Evolutionary conservation across 495 filamentous ascomycete genomes (phyloP), one percentile per base, ranked within the genome.

Genomic region (Talaromyces borbonicus): DNA sequence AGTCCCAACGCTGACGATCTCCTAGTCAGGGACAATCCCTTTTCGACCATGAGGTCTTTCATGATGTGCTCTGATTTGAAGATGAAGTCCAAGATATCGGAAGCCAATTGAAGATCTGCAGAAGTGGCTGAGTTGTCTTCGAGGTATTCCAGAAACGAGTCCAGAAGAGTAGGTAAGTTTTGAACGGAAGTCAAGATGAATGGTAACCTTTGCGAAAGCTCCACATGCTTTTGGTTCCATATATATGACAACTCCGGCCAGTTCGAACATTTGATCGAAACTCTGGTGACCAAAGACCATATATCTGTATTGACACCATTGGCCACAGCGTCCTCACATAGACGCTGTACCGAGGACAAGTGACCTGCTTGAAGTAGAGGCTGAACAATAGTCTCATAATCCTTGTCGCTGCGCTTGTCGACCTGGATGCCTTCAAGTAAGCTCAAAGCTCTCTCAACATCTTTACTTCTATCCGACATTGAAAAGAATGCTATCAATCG

Each of bases 381-480:
- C 22, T 45, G 46, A 14, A 55, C 50, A 32, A 71, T 53, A 37
- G 58, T 47, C 16, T 55, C 44, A 49, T 69, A 77, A 52, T 74
- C 64, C 5, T 58, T 52, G 11, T 49, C 50, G 1, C 57, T 55
- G 19, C 68, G 61, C 16, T 54, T 40, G 12, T 58, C 27, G 1
- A 44, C 26, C 16, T 61, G 44, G 32, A 74, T 69, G 11, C 33
- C 23, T 19, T 67, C 48, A 47, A 78, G 73, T 3, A 77, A 18
- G 7, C 60, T 51, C 46, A 65, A 58, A n/a, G 57, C 57, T 25
- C 68, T 55, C 53, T 63, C 56, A 24, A 54, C 45, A 55, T 78
- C 63, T 20, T 62, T 22, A 1, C 37, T 19, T 8, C 51, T 44
- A 3, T 50, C 29, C 5, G 74, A 74, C 5, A 30, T 47, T 27